Conservation (phyloP, 2,329 filamentous ascomycete species). For the Alternaria burnsii region DNA sequence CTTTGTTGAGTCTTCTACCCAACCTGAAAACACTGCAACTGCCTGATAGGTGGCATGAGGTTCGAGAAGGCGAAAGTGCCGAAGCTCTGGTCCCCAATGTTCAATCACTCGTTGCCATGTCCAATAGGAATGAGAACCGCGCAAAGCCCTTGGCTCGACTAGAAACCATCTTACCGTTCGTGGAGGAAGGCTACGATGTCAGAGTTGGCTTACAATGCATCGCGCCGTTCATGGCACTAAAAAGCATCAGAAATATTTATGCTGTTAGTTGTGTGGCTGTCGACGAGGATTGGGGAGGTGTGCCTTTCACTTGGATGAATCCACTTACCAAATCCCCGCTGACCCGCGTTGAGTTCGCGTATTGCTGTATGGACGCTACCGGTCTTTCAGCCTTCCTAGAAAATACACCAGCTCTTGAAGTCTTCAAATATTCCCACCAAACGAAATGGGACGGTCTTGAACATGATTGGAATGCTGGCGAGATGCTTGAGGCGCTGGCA, state of each 20-base stretch:
- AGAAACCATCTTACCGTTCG: slow-evolving; percentile 42
- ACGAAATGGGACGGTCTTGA: slow-evolving; percentile 45
- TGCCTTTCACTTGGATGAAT: slow-evolving; percentile 39
- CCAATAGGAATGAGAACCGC: slow-evolving; percentile 19
- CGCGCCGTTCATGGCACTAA: slow-evolving; percentile 38
- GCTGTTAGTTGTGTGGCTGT: slow-evolving; percentile 43
- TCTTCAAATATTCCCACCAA: slow-evolving; percentile 47
- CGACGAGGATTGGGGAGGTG: slow-evolving; percentile 42
- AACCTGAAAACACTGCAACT: slow-evolving; percentile 42
- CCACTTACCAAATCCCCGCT: slow-evolving; percentile 31
- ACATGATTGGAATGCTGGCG: slow-evolving; percentile 46
- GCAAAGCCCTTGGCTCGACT: slow-evolving; percentile 33
- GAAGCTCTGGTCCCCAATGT: slow-evolving; percentile 30
- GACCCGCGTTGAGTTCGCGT: slow-evolving; percentile 41
- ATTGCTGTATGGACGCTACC: slow-evolving; percentile 44
- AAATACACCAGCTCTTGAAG: slow-evolving; percentile 35
- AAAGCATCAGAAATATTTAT: slow-evolving; percentile 39
- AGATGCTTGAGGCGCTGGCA: slow-evolving; percentile 38
- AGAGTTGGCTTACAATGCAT: slow-evolving; percentile 40
- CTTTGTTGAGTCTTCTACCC: slow-evolving; percentile 39
- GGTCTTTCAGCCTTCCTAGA: slow-evolving; percentile 35
- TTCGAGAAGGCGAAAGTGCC: slow-evolving; percentile 26
- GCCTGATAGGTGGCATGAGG: slow-evolving; percentile 39
- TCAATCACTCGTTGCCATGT: slow-evolving; percentile 25
- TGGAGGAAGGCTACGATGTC: slow-evolving; percentile 40